phyloP scores from a whole-genome alignment of 2,329 filamentous ascomycete species.

The Chaetomiaceae sp. region DNA sequence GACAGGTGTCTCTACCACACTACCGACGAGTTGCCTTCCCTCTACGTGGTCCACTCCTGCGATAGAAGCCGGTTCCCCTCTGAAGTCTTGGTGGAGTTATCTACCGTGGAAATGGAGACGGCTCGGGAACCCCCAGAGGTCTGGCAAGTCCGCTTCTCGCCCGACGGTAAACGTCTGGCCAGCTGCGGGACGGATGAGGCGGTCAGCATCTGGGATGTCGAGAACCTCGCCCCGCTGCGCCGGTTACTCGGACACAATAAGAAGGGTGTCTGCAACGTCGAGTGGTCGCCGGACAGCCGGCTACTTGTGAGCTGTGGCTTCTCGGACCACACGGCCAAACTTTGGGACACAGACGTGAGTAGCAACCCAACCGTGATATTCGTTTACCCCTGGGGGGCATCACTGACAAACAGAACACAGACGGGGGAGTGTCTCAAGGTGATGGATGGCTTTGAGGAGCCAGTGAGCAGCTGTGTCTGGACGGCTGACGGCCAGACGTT shows the following conservation, averaged over 20 bases:
- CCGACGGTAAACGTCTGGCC: conserved; percentile 76
- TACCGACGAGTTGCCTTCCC: conserved; percentile 67
- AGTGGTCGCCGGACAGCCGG: conserved; percentile 89
- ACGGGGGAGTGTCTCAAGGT: conserved; percentile 59
- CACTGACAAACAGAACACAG: conserved; percentile 35
- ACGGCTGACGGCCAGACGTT: conserved; percentile 71
- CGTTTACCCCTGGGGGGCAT: not conserved
- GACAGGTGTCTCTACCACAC: conserved; percentile 86
- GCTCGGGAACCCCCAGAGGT: conserved; percentile 67
- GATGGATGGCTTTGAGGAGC: conserved; percentile 70
- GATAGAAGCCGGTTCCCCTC: conserved; percentile 75
- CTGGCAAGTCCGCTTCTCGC: conserved; percentile 87
- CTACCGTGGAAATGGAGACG: conserved; percentile 38
- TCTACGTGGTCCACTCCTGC: conserved; percentile 86
- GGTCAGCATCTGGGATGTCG: conserved; percentile 78
- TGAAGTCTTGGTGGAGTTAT: conserved; percentile 64
- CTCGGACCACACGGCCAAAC: conserved; percentile 64
- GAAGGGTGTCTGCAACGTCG: conserved; percentile 67
- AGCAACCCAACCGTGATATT: not conserved
- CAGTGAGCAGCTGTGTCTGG: conserved; percentile 90
- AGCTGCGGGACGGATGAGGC: conserved; percentile 72
- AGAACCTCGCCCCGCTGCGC: conserved; percentile 60
- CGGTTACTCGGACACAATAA: conserved; percentile 60
- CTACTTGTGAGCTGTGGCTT: conserved; percentile 80
- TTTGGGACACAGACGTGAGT: conserved; percentile 70